A percentile compares a stretch with the other conserved stretches of the same genome.
Evolutionary conservation across 352 stramenopile genomes (phyloP).

Genomic region (Thraustochytrium sp.): DNA sequence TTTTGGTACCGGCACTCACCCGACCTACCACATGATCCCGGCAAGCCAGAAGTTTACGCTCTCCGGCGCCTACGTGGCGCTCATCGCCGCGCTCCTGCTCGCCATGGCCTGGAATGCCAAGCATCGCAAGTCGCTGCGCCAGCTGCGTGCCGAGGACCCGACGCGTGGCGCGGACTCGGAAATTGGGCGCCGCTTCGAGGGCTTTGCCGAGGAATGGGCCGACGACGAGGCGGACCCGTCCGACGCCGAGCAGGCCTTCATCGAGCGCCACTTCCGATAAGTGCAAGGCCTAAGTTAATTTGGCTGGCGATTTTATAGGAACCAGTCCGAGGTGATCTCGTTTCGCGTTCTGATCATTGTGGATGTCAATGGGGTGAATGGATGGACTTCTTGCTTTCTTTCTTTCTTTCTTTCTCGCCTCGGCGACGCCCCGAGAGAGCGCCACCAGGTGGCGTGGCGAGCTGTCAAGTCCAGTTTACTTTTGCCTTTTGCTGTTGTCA

Average conservation of each 20-base stretch:
- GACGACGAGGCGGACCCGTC: not conserved
- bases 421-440: not conserved
- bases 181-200: not conserved
- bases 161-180: not conserved
- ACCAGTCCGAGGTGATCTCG: not conserved
- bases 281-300: not conserved
- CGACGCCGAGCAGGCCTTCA: not conserved
- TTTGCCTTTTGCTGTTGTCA: too few relatives aligned
- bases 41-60: constrained; percentile 53
- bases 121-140: constrained; percentile 60
- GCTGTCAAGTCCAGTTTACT: too few relatives aligned
- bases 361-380: not conserved
- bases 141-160: constrained; percentile 48
- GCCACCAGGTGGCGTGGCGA: too few relatives aligned
- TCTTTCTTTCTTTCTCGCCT: not conserved
- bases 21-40: constrained; percentile 63
- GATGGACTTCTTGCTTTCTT: not conserved
- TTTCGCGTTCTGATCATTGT: not conserved
- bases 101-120: constrained; percentile 63
- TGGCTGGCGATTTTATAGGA: not conserved
- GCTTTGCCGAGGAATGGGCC: constrained; percentile 15
- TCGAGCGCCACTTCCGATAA: not conserved
- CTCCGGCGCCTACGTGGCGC: constrained; percentile 60
- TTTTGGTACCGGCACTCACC: constrained; percentile 52
- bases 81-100: constrained; percentile 59